Evolutionary conservation across 228 moss, liverwort and hornwort species (phyloP), one percentile per base, ranked within the genome.

Genomic region (Sphagnum fallax): DNA sequence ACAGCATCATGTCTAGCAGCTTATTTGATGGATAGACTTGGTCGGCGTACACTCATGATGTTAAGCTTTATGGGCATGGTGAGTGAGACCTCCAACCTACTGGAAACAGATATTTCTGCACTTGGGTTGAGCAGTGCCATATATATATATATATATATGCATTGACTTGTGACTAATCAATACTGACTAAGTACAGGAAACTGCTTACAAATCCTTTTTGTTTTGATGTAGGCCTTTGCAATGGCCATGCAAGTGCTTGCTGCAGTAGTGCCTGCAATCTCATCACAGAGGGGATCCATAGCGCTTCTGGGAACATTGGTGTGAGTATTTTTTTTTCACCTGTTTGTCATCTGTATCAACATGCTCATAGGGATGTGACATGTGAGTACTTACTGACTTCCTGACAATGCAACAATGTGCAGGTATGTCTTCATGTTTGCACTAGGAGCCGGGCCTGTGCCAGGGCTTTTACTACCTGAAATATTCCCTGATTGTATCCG

Each of bases 361-460:
- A 32, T 32, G 32, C 32, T 32, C 2, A 32, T 2, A 32, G 32
- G 32, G 32, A 32, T 2, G 1, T 32, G 32, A 32, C 32, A 32
- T 32, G 32, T 32, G 32, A 32, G 32, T 32, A 32, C 32, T 32
- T 32, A 32, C 32, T 32, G 2, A 32, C 32, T 32, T 32, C 32
- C 32, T 32, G 32, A 32, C 32, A 32, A 32, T 32, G 32, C 32
- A 32, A 32, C 32, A 6, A 60, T 74, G 60, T 71, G 77, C 86
- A 92, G 92, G 47, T 95, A 87, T 66, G 95, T 95, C 47, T 90
- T 92, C 74, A 92, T 90, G 90, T 95, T 95, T 74, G 95, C 95
- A 5, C 75, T 95, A 12, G 95, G 95, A 72, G 95, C 95, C 50
- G 92, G 95, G 10, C 95, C 92, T 71, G 87, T 95, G n/a, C 95